Conservation (phyloP, 768 basidiomycete species). For the Auriscalpium microsporum region DNA sequence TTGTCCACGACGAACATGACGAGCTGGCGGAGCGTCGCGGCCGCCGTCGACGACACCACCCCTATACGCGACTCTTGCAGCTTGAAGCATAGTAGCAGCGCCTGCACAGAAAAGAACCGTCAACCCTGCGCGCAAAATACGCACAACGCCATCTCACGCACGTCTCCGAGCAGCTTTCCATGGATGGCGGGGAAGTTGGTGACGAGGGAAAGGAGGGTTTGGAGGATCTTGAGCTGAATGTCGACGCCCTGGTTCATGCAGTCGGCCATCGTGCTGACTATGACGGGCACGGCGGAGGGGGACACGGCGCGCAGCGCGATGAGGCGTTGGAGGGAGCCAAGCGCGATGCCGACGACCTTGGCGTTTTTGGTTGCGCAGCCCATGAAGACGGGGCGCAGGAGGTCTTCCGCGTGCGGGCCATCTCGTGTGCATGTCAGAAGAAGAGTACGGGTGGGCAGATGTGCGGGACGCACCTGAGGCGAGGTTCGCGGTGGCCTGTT, state of each 20-base stretch:
- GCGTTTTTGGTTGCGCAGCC: conserved; percentile 89
- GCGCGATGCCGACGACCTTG: conserved; percentile 88
- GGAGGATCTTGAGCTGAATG: conserved; percentile 89
- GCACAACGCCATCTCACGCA: conserved; percentile 28
- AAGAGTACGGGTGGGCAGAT: not conserved
- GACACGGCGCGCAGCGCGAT: conserved; percentile 83
- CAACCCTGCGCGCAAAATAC: not conserved
- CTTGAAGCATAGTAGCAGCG: conserved; percentile 88
- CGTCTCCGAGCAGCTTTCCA: conserved; percentile 72
- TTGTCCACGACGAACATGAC: conserved; percentile 99
- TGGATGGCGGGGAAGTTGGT: conserved; percentile 82
- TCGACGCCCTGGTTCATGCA: conserved; percentile 93
- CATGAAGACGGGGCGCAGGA: conserved; percentile 86
- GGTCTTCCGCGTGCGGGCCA: conserved; percentile 70
- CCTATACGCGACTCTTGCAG: conserved; percentile 92
- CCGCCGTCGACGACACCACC: conserved; percentile 94
- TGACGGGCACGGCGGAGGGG: conserved; percentile 64
- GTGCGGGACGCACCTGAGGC: conserved; percentile 47
- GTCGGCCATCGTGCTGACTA: conserved; percentile 78
- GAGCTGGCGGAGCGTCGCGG: conserved; percentile 89
- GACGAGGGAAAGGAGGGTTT: conserved; percentile 85
- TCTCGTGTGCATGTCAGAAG: conserved; percentile 30
- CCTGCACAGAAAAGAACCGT: conserved; percentile 35
- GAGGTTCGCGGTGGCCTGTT: conserved; percentile 62
- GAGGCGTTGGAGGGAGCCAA: conserved; percentile 85